phyloP scores from a whole-genome alignment of 257 asterid species.

The Nicotiana undulata region DNA sequence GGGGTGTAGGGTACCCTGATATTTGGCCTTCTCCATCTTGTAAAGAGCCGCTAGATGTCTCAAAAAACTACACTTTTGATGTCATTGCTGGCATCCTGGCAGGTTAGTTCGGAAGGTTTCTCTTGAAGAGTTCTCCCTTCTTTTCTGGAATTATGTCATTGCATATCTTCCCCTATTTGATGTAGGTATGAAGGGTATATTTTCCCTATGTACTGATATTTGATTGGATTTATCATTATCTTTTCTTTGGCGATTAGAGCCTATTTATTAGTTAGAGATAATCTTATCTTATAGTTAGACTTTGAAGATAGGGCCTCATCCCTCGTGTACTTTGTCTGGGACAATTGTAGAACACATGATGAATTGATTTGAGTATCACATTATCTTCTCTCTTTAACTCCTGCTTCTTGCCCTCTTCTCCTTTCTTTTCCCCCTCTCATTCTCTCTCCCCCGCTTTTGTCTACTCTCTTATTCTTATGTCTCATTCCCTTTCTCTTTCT shows the following conservation, averaged over 20 bases:
- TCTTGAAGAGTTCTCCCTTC: not conserved
- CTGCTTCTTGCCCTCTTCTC: not conserved
- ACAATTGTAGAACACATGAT: not conserved
- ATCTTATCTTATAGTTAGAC: not conserved
- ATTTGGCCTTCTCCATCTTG: constrained; percentile 91
- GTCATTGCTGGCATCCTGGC: constrained; percentile 63
- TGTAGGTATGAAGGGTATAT: not conserved
- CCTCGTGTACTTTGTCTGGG: not conserved
- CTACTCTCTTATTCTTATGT: not conserved
- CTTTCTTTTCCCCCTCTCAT: not conserved
- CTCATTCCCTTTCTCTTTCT: not conserved
- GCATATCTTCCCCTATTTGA: not conserved
- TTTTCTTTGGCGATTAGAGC: not conserved
- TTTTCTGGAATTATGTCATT: not conserved
- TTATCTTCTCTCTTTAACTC: not conserved
- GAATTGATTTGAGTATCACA: not conserved
- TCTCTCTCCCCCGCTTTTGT: too few species aligned
- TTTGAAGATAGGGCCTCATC: not conserved
- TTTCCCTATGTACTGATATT: not conserved
- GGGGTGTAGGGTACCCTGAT: constrained; percentile 96
- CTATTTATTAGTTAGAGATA: not conserved
- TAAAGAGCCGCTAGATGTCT: constrained; percentile 87
- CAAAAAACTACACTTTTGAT: constrained; percentile 79
- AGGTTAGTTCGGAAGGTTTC: constrained; percentile 32
- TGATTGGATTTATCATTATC: not conserved